Base-by-base conservation (phyloP, 2,329 filamentous ascomycete genomes). In the Talaromyces verruculosus region DNA sequence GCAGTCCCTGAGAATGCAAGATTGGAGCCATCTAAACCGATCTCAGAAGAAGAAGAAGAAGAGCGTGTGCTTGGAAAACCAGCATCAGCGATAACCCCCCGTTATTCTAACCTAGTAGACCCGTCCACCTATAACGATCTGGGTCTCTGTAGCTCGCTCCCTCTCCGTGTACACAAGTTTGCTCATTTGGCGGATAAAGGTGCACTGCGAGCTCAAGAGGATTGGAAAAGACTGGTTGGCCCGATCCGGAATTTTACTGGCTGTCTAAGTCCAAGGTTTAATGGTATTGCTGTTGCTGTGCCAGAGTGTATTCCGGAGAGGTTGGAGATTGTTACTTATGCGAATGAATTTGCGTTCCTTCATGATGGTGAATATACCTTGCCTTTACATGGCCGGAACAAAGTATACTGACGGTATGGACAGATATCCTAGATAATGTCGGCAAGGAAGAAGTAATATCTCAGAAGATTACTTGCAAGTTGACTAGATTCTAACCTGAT, bases 281-380 rank as follows among this genome's bases (percentile, higher is more conserved):
- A 61, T 59, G 77, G 79, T 64, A 75, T 79, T 7, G 59, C 65
- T 1, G 72, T 75, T 8, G 67, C 74, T 0, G 61, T 81, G 6
- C 78, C 78, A 2, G 78, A 81, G 59, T 78, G 76, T 63, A 67
- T 77, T 1, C 78, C 79, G 1, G 76, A 79, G 17, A 69, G 79
- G 25, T 68, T 82, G 3, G 78, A 80, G 65, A 71, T 79, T 22
- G 66, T 80, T 22, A 73, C 74, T 6, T 81, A 80, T 68, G 76
- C 76, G 0, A 77, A 78, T 41, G 80, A 82, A 65, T 80, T 77
- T 67, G 77, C 74, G 2, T 80, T 81, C 63, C 69, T 81, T 5
- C 73, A 80, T 67, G 79, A 81, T 68, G 76, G 75, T 76, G 69
- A 33, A 65, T 45, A 37, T 11, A 71, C 74, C 5, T 59, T 68